Conservation (phyloP, 2,329 filamentous ascomycete genomes). For the Diplocarpon rosae region DNA sequence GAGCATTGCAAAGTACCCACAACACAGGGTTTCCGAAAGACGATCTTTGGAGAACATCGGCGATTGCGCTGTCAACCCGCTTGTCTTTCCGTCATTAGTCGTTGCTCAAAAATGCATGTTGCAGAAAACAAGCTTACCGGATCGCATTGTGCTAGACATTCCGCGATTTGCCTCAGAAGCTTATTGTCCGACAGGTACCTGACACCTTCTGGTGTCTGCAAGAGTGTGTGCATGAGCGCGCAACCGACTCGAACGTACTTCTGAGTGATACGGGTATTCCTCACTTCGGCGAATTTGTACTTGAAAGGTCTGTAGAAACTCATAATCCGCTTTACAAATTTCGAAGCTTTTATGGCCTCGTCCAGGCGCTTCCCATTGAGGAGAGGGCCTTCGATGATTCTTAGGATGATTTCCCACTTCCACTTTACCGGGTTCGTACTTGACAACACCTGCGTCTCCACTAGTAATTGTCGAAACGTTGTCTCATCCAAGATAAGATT, state of each 20-base stretch:
- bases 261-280: conserved; percentile 85
- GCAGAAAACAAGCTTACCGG: conserved; percentile 43
- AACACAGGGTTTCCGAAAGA: conserved; percentile 75
- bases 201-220: conserved; percentile 76
- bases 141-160: conserved; percentile 92
- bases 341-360: conserved; percentile 87
- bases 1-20: conserved; percentile 88
- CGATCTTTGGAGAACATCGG: conserved; percentile 83
- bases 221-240: conserved; percentile 71
- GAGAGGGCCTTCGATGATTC: conserved; percentile 84
- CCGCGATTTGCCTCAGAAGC: conserved; percentile 81
- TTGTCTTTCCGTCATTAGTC: conserved; percentile 37
- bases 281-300: conserved; percentile 81
- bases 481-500: conserved; percentile 46
- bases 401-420: conserved; percentile 92
- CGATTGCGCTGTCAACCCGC: conserved; percentile 65
- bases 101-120: neutral
- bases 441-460: conserved; percentile 77
- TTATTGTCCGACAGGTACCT: conserved; percentile 87
- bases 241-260: conserved; percentile 89
- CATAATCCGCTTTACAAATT: conserved; percentile 89
- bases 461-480: conserved; percentile 50
- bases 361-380: conserved; percentile 85
- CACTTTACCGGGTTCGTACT: conserved; percentile 90
- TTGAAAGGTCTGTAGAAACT: conserved; percentile 97